These are phyloP conservation scores for Selenicereus undatus DNA, from an alignment of 148 eudicot species.

Conservation along the genomic window DNA sequence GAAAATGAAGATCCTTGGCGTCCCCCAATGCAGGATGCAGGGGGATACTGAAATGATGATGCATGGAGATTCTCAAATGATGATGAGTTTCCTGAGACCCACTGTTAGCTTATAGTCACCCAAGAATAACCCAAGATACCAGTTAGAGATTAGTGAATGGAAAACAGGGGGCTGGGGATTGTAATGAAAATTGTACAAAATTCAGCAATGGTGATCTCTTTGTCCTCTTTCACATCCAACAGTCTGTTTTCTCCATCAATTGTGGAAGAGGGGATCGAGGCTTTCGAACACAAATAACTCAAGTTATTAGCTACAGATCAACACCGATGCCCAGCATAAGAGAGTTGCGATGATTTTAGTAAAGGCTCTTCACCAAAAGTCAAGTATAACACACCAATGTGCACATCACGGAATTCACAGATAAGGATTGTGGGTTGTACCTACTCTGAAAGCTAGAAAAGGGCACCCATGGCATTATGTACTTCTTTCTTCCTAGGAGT, in stretches of 20 bases:
- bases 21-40: too few species aligned
- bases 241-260: slow-evolving; percentile 26
- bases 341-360: slow-evolving; percentile 31
- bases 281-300: slow-evolving; percentile 30
- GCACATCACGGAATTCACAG: slow-evolving; percentile 37
- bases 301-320: slow-evolving; percentile 30
- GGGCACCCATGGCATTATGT: not conserved
- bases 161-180: too few species aligned
- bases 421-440: not conserved
- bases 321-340: slow-evolving; percentile 32
- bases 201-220: not conserved
- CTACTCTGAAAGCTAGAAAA: slow-evolving; percentile 2
- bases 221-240: too few species aligned
- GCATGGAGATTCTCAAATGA: too few species aligned
- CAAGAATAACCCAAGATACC: too few species aligned
- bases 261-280: slow-evolving; percentile 35
- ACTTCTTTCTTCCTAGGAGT: slow-evolving; percentile 6
- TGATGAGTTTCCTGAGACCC: too few species aligned
- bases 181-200: not conserved
- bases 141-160: too few species aligned
- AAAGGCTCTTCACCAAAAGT: slow-evolving; percentile 47
- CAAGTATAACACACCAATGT: slow-evolving; percentile 46
- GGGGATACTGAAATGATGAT: too few species aligned
- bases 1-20: too few species aligned
- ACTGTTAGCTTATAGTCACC: too few species aligned